Conservation (phyloP, 805 yeast species). For the Blastobotrys attinorum region DNA sequence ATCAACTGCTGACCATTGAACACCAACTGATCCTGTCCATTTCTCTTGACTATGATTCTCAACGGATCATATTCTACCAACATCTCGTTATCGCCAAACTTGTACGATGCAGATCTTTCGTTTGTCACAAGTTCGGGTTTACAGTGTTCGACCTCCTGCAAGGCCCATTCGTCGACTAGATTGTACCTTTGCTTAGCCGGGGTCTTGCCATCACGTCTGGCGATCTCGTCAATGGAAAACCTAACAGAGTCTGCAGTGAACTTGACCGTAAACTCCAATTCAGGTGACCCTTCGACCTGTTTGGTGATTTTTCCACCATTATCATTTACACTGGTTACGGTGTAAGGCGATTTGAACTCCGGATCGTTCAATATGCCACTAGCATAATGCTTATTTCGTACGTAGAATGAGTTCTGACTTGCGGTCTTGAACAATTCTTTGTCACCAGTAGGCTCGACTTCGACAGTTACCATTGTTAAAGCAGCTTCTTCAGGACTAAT, state of each 20-base stretch:
- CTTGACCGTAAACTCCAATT: constrained; percentile 49
- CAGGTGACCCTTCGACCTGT: constrained; percentile 19
- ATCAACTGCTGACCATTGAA: constrained; percentile 64
- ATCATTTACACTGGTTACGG: constrained; percentile 32
- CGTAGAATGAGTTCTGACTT: constrained; percentile 74
- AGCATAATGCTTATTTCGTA: constrained; percentile 67
- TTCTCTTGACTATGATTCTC: constrained; percentile 39
- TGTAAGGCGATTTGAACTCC: constrained; percentile 24
- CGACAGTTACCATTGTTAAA: neutral
- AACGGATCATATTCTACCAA: constrained; percentile 42
- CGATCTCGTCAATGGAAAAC: constrained; percentile 57
- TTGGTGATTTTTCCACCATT: constrained; percentile 29
- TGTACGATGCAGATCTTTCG: constrained; percentile 23
- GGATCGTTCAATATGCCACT: constrained; percentile 27
- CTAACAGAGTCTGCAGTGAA: constrained; percentile 52
- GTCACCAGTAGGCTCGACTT: constrained; percentile 1
- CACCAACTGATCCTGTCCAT: constrained; percentile 41
- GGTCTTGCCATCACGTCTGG: constrained; percentile 27
- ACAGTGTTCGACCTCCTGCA: constrained; percentile 22
- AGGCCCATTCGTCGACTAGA: constrained; percentile 38
- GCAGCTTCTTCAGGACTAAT: no score
- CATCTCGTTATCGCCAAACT: constrained; percentile 33
- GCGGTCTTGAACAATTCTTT: constrained; percentile 55
- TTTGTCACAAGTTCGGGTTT: constrained; percentile 26
- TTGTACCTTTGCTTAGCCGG: constrained; percentile 27